A percentile compares a stretch with the other conserved stretches of the same genome.
Evolutionary conservation across 2,329 filamentous ascomycete genomes (phyloP).

Genomic region (Dothiorella sarmentorum): DNA sequence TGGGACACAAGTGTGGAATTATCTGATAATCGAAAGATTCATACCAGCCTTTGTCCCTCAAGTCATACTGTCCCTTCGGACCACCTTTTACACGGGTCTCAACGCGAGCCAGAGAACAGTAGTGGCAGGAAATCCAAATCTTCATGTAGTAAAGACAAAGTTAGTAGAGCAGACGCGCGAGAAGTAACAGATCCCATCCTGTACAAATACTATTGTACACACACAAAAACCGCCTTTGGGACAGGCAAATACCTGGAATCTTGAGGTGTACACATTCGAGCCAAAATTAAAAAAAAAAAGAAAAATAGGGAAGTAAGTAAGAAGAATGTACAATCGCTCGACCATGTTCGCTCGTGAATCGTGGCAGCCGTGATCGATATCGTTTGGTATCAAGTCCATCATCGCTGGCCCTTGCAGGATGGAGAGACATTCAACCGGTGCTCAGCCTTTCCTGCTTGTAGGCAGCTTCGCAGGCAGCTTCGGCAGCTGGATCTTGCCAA

Average conservation of each 20-base stretch:
- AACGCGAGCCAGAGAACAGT: not conserved
- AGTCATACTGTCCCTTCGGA: no score
- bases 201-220: conserved; percentile 12
- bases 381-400: conserved; percentile 7
- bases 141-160: not conserved
- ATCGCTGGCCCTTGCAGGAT: not conserved
- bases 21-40: no score
- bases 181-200: not conserved
- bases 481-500: conserved; percentile 27
- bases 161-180: not conserved
- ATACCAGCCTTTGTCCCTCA: no score
- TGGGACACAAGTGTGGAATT: no score
- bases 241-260: not conserved
- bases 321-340: not conserved
- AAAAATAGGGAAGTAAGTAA: not conserved
- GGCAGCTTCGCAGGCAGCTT: conserved; percentile 25
- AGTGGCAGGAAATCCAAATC: not conserved
- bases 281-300: not conserved
- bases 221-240: not conserved
- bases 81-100: no score
- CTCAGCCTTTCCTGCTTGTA: conserved; percentile 21
- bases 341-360: not conserved
- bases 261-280: not conserved
- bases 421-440: not conserved
- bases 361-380: conserved; percentile 8